Evolutionary conservation across 192 early-diverging fungal species (phyloP).

Genomic region (Paraglomus occultum): DNA sequence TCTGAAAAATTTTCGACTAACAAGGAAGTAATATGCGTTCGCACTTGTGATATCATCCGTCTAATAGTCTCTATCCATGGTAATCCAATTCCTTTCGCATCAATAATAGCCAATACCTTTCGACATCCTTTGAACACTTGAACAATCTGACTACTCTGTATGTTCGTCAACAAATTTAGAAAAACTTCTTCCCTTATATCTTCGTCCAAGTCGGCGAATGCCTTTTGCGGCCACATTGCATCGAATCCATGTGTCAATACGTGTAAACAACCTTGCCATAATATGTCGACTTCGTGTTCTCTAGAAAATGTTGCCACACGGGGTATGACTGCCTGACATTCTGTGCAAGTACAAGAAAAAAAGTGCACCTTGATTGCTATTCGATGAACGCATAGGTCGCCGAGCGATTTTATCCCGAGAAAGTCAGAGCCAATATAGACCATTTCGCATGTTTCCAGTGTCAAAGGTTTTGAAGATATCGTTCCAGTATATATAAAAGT

Average conservation of each 20-base stretch:
- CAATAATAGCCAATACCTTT: slow-evolving; percentile 11
- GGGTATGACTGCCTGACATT: slow-evolving; percentile 22
- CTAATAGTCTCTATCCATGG: slow-evolving; percentile 29
- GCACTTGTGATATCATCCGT: slow-evolving; percentile 5
- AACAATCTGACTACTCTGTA: slow-evolving; percentile 24
- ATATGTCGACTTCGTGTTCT: slow-evolving; percentile 15
- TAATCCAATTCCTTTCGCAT: slow-evolving; percentile 24
- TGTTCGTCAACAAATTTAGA: slow-evolving; percentile 14
- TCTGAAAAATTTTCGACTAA: slow-evolving; percentile 29
- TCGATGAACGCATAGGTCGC: slow-evolving; percentile 18
- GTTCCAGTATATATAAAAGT: slow-evolving; percentile 29
- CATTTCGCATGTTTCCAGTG: slow-evolving; percentile 23
- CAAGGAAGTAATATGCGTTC: background rate
- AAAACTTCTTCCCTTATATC: slow-evolving; percentile 24
- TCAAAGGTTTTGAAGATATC: slow-evolving; percentile 25
- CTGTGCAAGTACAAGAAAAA: slow-evolving; percentile 25
- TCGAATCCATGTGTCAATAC: slow-evolving; percentile 25
- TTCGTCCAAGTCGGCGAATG: slow-evolving; percentile 27
- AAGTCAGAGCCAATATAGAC: slow-evolving; percentile 27
- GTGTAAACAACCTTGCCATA: slow-evolving; percentile 29
- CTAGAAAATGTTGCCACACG: slow-evolving; percentile 24
- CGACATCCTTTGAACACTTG: slow-evolving; percentile 22
- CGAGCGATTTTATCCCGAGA: slow-evolving; percentile 24
- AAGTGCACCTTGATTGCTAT: slow-evolving; percentile 20
- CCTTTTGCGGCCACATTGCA: slow-evolving; percentile 28